Evolutionary conservation across 345 rosid species (phyloP).

Genomic region (Moricandia arvensis): DNA sequence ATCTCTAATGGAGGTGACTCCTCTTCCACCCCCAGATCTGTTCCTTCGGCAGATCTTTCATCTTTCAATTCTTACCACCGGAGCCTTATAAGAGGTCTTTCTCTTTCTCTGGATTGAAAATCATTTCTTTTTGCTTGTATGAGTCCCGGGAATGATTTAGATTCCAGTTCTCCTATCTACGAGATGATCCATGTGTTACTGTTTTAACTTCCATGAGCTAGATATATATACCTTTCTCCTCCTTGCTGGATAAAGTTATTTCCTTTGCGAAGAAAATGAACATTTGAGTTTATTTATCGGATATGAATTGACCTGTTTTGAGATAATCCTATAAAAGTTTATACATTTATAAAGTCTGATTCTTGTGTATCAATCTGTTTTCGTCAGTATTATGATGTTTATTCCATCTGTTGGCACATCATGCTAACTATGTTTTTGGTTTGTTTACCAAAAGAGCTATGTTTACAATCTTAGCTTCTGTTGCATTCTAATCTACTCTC

Average conservation of each 20-base stretch:
- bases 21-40: conserved; percentile 17
- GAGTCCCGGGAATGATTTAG: background rate
- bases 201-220: too few relatives aligned
- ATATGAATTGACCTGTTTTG: background rate
- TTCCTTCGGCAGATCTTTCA: conserved; percentile 43
- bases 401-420: too few relatives aligned
- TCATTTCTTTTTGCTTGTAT: background rate
- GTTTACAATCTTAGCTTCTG: background rate
- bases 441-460: background rate
- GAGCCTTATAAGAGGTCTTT: conserved; percentile 57
- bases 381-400: background rate
- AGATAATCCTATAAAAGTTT: background rate
- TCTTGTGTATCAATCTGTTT: background rate
- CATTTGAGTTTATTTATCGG: background rate
- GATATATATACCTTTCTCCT: background rate
- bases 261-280: background rate
- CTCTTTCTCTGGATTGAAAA: background rate
- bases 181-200: background rate
- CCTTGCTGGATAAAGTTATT: background rate
- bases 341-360: background rate
- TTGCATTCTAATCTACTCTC: background rate
- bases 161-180: background rate
- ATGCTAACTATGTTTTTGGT: too few relatives aligned
- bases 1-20: conserved; percentile 29
- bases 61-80: conserved; percentile 35